Conservation (phyloP, 345 rosid species). For the Salix koriyanagi region DNA sequence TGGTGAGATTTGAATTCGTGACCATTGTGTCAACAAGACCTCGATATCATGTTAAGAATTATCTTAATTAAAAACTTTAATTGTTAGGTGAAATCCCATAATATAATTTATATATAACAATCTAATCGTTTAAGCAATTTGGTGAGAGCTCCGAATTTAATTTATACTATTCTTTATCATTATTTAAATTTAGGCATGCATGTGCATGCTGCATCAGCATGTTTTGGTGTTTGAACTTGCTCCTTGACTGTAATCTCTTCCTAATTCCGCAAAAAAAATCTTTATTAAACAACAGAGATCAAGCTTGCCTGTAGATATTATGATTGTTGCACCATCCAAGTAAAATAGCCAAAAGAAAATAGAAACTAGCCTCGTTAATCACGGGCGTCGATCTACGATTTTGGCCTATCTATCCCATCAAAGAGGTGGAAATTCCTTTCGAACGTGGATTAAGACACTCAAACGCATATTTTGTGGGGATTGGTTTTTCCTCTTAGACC, state of each 20-base stretch:
- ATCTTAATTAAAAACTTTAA: too few species aligned
- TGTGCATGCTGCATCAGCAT: constrained; percentile 8
- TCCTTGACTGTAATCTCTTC: background rate
- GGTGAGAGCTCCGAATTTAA: too few species aligned
- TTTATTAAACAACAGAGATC: background rate
- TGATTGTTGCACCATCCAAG: background rate
- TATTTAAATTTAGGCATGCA: background rate
- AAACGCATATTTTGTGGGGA: too few species aligned
- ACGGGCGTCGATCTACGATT: background rate
- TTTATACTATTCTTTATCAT: too few species aligned
- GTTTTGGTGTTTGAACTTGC: constrained; percentile 14
- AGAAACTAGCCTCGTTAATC: background rate
- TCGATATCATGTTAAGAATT: too few species aligned
- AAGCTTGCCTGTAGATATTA: background rate
- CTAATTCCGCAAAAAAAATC: background rate
- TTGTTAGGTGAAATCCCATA: rapidly evolving
- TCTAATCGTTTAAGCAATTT: too few species aligned
- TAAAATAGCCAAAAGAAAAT: background rate
- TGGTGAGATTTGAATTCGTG: too few species aligned
- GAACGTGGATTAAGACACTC: background rate
- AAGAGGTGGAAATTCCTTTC: background rate
- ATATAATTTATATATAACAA: too few species aligned
- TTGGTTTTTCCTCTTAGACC: background rate
- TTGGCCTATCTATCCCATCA: background rate
- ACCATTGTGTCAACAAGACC: too few species aligned